Percentiles rank a stretch among this genome's conserved stretches.
Conservation (phyloP, 768 basidiomycete species). For the Cubamyces lactineus region DNA sequence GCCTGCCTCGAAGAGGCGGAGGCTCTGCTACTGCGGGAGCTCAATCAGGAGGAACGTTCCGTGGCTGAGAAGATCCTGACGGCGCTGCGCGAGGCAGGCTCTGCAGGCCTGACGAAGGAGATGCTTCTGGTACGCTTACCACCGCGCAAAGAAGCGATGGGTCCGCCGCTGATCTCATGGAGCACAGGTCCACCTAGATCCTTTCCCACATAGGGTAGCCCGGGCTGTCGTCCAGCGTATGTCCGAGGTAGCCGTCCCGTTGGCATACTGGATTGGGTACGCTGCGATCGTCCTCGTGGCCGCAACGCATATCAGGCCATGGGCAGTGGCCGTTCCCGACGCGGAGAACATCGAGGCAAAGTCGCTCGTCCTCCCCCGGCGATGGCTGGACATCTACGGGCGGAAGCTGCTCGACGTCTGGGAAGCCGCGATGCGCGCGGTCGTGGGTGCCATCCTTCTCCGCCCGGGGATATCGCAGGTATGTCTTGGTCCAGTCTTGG, state of each 20-base stretch:
- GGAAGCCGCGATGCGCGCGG: slow-evolving; percentile 71
- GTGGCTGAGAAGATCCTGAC: slow-evolving; percentile 15
- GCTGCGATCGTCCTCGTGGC: slow-evolving; percentile 57
- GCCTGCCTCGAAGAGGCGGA: slow-evolving; percentile 27
- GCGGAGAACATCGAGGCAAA: slow-evolving; percentile 21
- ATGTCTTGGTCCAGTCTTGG: slow-evolving; percentile 28
- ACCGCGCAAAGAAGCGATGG: too few relatives aligned
- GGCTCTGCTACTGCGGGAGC: neutral
- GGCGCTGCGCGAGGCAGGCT: slow-evolving; percentile 19
- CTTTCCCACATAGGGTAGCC: slow-evolving; percentile 18
- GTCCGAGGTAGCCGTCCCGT: slow-evolving; percentile 51
- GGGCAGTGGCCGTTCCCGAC: slow-evolving; percentile 56
- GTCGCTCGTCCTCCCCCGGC: slow-evolving; percentile 60
- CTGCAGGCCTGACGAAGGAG: slow-evolving; percentile 35
- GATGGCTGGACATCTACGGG: slow-evolving; percentile 80
- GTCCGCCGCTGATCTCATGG: neutral
- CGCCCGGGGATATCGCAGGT: slow-evolving; percentile 79
- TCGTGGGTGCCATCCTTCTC: slow-evolving; percentile 66
- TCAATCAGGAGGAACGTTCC: neutral
- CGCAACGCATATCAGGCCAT: slow-evolving; percentile 50
- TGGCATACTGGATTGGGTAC: slow-evolving; percentile 74
- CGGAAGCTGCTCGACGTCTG: slow-evolving; percentile 61
- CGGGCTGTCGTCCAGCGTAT: slow-evolving; percentile 45
- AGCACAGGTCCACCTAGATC: slow-evolving; percentile 4
- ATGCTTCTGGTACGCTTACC: slow-evolving; percentile 36